Evolutionary conservation across 192 early-diverging fungal genomes (phyloP).

Genomic region (Spizellomyces punctatus): DNA sequence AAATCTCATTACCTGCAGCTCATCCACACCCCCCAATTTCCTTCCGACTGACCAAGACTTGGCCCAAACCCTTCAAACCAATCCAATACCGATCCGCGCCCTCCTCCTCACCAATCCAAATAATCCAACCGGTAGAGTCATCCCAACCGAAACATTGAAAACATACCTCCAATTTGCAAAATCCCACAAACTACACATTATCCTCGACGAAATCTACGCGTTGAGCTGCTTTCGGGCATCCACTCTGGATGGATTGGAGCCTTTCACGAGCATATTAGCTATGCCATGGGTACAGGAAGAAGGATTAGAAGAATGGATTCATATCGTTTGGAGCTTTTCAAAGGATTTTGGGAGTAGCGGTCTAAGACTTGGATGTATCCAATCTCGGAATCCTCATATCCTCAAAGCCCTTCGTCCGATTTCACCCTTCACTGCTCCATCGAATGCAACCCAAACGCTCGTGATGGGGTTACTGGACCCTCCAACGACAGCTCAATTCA

Average conservation of each 20-base stretch:
- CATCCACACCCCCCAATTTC: slow-evolving; percentile 44
- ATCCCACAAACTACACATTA: slow-evolving; percentile 61
- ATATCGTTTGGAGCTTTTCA: slow-evolving; percentile 78
- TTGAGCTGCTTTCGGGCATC: slow-evolving; percentile 10
- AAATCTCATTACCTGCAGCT: slow-evolving; percentile 52
- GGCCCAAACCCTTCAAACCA: slow-evolving; percentile 46
- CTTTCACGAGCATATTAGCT: slow-evolving; percentile 67
- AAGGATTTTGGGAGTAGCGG: slow-evolving; percentile 87
- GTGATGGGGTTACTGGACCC: slow-evolving; percentile 60
- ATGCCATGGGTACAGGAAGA: slow-evolving; percentile 58
- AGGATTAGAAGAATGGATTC: slow-evolving; percentile 48
- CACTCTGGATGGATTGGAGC: slow-evolving; percentile 1
- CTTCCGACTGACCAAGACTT: slow-evolving; percentile 40
- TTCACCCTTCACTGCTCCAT: slow-evolving; percentile 62
- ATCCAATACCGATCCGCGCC: slow-evolving; percentile 52
- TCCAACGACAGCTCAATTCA: slow-evolving; percentile 56
- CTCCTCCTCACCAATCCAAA: slow-evolving; percentile 72
- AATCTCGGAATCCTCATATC: slow-evolving; percentile 41
- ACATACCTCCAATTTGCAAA: slow-evolving; percentile 66
- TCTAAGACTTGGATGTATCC: slow-evolving; percentile 64
- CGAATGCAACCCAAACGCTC: slow-evolving; percentile 61
- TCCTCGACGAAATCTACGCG: slow-evolving; percentile 84
- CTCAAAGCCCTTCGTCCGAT: slow-evolving; percentile 8
- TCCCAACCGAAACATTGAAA: slow-evolving; percentile 55
- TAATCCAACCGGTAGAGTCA: slow-evolving; percentile 35